Evolutionary conservation across 2,329 filamentous ascomycete species (phyloP).

Genomic region (Knufia fluminis): DNA sequence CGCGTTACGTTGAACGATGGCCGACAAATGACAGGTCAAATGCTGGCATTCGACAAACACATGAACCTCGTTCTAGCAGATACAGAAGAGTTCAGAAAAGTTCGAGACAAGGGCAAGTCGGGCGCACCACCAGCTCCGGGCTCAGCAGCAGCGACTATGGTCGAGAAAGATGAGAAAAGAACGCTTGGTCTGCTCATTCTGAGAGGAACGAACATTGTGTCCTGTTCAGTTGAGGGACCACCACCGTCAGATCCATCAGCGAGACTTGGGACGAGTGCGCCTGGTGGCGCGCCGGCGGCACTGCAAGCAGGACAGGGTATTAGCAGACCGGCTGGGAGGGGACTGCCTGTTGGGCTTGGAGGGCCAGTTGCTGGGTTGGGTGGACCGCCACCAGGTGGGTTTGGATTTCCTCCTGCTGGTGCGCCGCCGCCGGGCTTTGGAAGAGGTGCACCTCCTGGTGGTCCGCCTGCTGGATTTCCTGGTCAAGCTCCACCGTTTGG

Average conservation of each 20-base stretch:
- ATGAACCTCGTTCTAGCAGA: slow-evolving; percentile 99
- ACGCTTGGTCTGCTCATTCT: slow-evolving; percentile 93
- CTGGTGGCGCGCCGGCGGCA: slow-evolving; percentile 52
- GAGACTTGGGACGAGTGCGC: slow-evolving; percentile 68
- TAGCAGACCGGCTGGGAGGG: slow-evolving; percentile 80
- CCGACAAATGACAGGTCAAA: slow-evolving; percentile 92
- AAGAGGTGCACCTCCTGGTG: slow-evolving; percentile 39
- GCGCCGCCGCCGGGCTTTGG: slow-evolving; percentile 43
- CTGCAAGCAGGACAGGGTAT: slow-evolving; percentile 80
- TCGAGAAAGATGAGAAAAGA: slow-evolving; percentile 84
- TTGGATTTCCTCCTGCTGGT: slow-evolving; percentile 42
- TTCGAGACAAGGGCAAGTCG: slow-evolving; percentile 69
- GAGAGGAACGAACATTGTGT: slow-evolving; percentile 88
- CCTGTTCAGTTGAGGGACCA: slow-evolving; percentile 87
- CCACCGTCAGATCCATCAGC: slow-evolving; percentile 89
- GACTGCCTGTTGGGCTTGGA: slow-evolving; percentile 70
- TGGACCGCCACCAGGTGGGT: slow-evolving; percentile 54
- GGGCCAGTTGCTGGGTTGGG: slow-evolving; percentile 85
- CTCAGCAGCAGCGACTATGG: slow-evolving; percentile 50
- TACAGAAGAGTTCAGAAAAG: slow-evolving; percentile 91
- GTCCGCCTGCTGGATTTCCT: slow-evolving; percentile 12
- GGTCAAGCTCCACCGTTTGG: slow-evolving; percentile 9
- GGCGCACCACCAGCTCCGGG: slow-evolving; percentile 51
- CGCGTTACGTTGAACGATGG: slow-evolving; percentile 90
- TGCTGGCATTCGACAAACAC: slow-evolving; percentile 99